These are phyloP conservation scores for Naganishia kalamii DNA, from an alignment of 768 basidiomycete species.

Conservation along the genomic window DNA sequence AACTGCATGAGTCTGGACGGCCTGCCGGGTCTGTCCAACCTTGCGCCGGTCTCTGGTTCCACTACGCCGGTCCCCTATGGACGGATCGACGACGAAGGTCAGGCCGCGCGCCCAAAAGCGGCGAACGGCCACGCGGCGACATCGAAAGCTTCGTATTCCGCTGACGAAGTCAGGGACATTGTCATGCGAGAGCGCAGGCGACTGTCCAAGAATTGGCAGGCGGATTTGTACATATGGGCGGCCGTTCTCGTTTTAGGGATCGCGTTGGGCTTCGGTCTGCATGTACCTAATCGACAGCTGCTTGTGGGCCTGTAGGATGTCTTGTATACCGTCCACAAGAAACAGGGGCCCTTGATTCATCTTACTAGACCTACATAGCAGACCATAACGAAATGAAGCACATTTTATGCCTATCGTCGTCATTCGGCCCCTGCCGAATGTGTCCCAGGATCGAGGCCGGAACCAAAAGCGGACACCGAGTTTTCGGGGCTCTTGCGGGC, in stretches of 20 bases:
- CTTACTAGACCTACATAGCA: too few species aligned
- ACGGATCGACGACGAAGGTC: background rate
- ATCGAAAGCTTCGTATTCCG: background rate
- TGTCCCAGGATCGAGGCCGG: too few species aligned
- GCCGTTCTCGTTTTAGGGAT: background rate
- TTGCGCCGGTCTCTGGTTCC: constrained; percentile 13
- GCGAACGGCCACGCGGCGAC: background rate
- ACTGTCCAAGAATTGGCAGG: background rate
- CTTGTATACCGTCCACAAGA: background rate
- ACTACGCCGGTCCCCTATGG: constrained; percentile 4
- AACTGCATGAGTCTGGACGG: constrained; percentile 11
- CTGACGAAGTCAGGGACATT: background rate
- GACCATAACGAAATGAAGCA: too few species aligned
- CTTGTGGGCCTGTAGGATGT: constrained; percentile 7
- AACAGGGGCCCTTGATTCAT: too few species aligned
- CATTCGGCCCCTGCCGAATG: too few species aligned
- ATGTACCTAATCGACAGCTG: background rate
- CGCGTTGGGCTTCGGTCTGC: background rate
- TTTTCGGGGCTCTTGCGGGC: too few species aligned
- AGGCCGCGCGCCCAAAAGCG: background rate
- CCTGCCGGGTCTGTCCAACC: constrained; percentile 1
- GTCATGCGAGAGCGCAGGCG: constrained; percentile 11
- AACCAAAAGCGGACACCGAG: too few species aligned
- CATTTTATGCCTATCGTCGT: too few species aligned
- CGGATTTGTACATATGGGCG: background rate